These are phyloP conservation scores for Magnaporthiopsis rhizophila DNA, from an alignment of 2,329 filamentous ascomycete species.

Conservation along the genomic window DNA sequence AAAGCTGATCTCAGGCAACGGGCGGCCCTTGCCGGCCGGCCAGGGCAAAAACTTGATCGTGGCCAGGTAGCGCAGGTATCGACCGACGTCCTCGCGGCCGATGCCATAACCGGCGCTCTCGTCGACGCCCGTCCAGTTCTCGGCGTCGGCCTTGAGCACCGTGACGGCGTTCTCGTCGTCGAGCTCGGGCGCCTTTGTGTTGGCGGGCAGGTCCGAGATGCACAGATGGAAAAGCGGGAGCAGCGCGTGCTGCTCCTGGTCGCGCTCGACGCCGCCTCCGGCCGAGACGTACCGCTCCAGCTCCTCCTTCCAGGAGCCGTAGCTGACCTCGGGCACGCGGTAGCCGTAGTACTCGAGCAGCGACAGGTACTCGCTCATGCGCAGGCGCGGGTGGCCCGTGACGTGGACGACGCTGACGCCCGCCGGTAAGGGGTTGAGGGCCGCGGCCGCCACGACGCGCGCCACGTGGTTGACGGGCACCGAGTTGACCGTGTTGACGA, in stretches of 20 bases:
- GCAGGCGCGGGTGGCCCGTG: constrained; percentile 69
- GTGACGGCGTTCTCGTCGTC: constrained; percentile 62
- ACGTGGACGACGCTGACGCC: constrained; percentile 58
- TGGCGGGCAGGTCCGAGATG: constrained; percentile 59
- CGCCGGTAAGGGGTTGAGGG: constrained; percentile 50
- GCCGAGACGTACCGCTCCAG: constrained; percentile 61
- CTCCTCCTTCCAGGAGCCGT: constrained; percentile 58
- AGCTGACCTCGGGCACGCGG: constrained; percentile 55
- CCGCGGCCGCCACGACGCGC: constrained; percentile 67
- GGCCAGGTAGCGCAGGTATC: constrained; percentile 56
- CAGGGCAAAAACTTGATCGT: constrained; percentile 53
- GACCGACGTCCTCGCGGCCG: constrained; percentile 50
- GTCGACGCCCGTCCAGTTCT: constrained; percentile 43
- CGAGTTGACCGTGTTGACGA: constrained; percentile 81
- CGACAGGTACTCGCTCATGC: constrained; percentile 70
- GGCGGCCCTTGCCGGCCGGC: constrained; percentile 28
- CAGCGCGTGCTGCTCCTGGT: constrained; percentile 61
- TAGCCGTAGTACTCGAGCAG: constrained; percentile 68
- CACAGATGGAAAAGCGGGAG: constrained; percentile 71
- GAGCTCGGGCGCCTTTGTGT: constrained; percentile 64
- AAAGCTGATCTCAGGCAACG: constrained; percentile 21
- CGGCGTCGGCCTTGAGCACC: constrained; percentile 55
- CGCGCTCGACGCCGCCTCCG: constrained; percentile 40
- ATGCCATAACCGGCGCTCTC: constrained; percentile 42
- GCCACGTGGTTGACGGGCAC: constrained; percentile 82